These are phyloP conservation scores for Knufia petricola DNA, from an alignment of 2,329 filamentous ascomycete species.

Conservation along the genomic window DNA sequence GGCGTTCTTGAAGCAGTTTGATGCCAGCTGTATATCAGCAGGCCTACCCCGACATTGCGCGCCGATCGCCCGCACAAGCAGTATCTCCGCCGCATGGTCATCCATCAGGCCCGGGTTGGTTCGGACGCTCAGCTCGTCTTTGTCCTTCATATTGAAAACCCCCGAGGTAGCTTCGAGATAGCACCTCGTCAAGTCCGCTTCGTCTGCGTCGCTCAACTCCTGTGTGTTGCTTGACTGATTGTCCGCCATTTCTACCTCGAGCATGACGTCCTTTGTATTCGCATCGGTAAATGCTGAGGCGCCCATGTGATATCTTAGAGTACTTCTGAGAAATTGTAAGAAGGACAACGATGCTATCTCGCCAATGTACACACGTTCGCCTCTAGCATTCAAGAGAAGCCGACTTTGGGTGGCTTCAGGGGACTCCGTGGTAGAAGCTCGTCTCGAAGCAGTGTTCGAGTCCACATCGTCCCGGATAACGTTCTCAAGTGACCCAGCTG, in stretches of 20 bases:
- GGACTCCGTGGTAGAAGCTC: conserved; percentile 21
- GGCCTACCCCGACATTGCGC: conserved; percentile 37
- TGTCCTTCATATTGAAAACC: conserved; percentile 31
- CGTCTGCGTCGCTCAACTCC: background rate
- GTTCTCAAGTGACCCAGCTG: too few relatives aligned
- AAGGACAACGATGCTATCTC: conserved; percentile 47
- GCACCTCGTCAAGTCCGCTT: background rate
- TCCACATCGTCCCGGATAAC: too few relatives aligned
- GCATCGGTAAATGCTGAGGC: conserved; percentile 47
- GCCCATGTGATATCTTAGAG: conserved; percentile 42
- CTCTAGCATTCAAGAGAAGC: conserved; percentile 45
- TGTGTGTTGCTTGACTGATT: background rate
- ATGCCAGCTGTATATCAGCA: conserved; percentile 25
- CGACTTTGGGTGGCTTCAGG: conserved; percentile 26
- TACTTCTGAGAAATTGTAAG: conserved; percentile 43
- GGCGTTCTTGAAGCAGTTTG: conserved; percentile 40
- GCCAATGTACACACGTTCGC: conserved; percentile 45
- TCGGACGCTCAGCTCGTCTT: conserved; percentile 19
- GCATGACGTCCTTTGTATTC: conserved; percentile 43
- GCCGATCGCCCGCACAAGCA: conserved; percentile 45
- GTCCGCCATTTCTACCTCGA: conserved; percentile 38
- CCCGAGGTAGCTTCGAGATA: conserved; percentile 27
- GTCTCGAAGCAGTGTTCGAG: conserved; percentile 16
- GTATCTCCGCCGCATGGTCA: conserved; percentile 25
- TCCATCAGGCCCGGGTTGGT: background rate